Conservation (phyloP, 2,329 filamentous ascomycete genomes). For the Trichothecium roseum region DNA sequence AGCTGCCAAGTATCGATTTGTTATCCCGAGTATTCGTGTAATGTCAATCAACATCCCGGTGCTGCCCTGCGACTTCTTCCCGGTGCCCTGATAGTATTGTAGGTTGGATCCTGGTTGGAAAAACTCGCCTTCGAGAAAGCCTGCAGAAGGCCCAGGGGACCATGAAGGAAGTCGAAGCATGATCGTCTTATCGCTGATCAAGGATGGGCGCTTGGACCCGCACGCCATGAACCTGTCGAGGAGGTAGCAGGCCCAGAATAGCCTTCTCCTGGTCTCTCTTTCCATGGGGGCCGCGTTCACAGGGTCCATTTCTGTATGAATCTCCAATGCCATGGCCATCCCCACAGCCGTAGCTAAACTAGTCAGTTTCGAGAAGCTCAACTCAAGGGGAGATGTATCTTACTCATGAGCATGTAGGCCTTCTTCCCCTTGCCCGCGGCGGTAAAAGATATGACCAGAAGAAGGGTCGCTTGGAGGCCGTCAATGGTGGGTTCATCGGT, state of each 20-base stretch:
- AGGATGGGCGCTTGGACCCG: constrained; percentile 71
- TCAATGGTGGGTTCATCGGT: constrained; percentile 75
- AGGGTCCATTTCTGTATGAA: constrained; percentile 65
- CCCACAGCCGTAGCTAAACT: constrained; percentile 59
- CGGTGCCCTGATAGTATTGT: constrained; percentile 58
- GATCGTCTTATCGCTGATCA: constrained; percentile 69
- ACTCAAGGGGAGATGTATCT: constrained; percentile 8
- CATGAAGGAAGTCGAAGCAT: constrained; percentile 66
- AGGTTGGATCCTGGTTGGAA: constrained; percentile 73
- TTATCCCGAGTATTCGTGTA: constrained; percentile 69
- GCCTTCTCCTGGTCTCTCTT: constrained; percentile 63
- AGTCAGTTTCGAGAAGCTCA: constrained; percentile 14
- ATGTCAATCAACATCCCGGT: constrained; percentile 79
- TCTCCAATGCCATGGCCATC: constrained; percentile 73
- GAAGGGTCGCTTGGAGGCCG: constrained; percentile 61
- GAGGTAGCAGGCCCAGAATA: constrained; percentile 85
- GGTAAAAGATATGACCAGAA: constrained; percentile 67
- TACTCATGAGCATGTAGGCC: constrained; percentile 78
- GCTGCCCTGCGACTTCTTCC: constrained; percentile 63
- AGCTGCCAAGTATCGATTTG: constrained; percentile 73
- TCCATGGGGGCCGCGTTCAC: constrained; percentile 52
- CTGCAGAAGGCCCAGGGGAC: constrained; percentile 49
- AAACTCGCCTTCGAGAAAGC: constrained; percentile 65
- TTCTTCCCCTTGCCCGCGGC: constrained; percentile 74
- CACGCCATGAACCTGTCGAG: constrained; percentile 77